phyloP scores from a whole-genome alignment of 169 alveolate genomes.

The Cryptosporidium ubiquitum region DNA sequence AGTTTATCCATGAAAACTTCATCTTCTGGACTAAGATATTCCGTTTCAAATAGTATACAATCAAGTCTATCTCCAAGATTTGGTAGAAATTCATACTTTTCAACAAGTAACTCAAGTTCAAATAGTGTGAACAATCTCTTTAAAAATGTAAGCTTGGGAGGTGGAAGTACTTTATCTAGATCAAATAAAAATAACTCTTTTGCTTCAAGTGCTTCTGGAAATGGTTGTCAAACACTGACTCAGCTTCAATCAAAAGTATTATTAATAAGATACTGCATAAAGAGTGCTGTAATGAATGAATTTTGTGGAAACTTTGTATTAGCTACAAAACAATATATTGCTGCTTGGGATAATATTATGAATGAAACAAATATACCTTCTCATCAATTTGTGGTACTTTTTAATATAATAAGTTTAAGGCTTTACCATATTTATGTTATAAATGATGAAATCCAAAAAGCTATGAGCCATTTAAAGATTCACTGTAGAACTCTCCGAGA shows the following conservation, averaged over 20 bases:
- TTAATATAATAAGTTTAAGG: slow-evolving; percentile 44
- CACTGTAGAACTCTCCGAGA: slow-evolving; percentile 38
- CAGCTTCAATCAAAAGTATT: slow-evolving; percentile 59
- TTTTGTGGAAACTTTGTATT: slow-evolving; percentile 56
- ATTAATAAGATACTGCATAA: slow-evolving; percentile 56
- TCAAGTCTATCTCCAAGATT: slow-evolving; percentile 47
- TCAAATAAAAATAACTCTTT: slow-evolving; percentile 26
- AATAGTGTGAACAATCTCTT: neutral
- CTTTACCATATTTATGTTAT: slow-evolving; percentile 47
- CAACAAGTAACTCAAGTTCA: slow-evolving; percentile 1
- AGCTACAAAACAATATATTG: slow-evolving; percentile 49
- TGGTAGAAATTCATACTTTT: slow-evolving; percentile 26
- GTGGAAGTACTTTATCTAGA: neutral
- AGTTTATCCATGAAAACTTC: slow-evolving; percentile 22
- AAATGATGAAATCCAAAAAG: slow-evolving; percentile 47
- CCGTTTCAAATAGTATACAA: slow-evolving; percentile 17
- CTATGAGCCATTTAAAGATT: slow-evolving; percentile 50
- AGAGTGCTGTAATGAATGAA: slow-evolving; percentile 73
- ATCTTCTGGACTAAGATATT: slow-evolving; percentile 29
- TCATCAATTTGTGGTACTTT: slow-evolving; percentile 39
- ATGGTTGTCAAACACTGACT: slow-evolving; percentile 15
- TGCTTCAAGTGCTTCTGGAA: slow-evolving; percentile 35
- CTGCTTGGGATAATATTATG: slow-evolving; percentile 67
- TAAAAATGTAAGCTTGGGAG: neutral
- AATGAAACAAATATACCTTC: slow-evolving; percentile 41